Percentiles rank a stretch among this genome's conserved stretches.
Conservation (phyloP, 2,329 filamentous ascomycete species). For the Arthrobotrys musiformis region DNA sequence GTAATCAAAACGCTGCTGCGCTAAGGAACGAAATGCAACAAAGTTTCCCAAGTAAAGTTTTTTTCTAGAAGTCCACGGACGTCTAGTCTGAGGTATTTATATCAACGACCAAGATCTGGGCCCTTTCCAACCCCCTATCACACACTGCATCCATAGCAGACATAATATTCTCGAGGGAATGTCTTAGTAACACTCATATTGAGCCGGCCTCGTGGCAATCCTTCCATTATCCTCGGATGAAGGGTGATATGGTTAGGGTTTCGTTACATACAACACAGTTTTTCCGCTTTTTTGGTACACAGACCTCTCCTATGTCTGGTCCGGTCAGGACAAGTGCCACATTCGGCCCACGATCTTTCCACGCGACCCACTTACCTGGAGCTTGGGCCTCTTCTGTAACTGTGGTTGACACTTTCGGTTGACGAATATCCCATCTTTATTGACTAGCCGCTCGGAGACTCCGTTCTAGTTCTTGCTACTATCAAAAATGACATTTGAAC, state of each 20-base stretch:
- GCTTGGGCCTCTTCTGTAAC: slow-evolving; percentile 40
- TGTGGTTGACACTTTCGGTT: slow-evolving; percentile 33
- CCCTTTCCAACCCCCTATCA: neutral
- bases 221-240: slow-evolving; percentile 29
- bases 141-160: neutral
- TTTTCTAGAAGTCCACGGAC: slow-evolving; percentile 10
- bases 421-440: neutral
- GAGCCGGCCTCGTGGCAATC: slow-evolving; percentile 13
- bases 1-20: slow-evolving; percentile 25
- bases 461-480: neutral
- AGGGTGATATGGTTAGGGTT: neutral
- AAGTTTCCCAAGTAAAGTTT: neutral
- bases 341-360: slow-evolving; percentile 13
- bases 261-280: slow-evolving; percentile 37
- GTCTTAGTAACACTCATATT: neutral
- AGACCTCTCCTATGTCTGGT: neutral
- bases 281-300: slow-evolving; percentile 12
- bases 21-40: slow-evolving; percentile 1
- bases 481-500: slow-evolving; percentile 15
- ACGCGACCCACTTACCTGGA: slow-evolving; percentile 41
- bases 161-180: neutral
- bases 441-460: slow-evolving; percentile 31
- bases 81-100: slow-evolving; percentile 20
- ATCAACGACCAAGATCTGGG: slow-evolving; percentile 1
- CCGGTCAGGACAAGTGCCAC: slow-evolving; percentile 8